Evolutionary conservation across 2,329 filamentous ascomycete genomes (phyloP), one percentile per base, ranked within the genome.

Genomic region (Epichloe typhina): DNA sequence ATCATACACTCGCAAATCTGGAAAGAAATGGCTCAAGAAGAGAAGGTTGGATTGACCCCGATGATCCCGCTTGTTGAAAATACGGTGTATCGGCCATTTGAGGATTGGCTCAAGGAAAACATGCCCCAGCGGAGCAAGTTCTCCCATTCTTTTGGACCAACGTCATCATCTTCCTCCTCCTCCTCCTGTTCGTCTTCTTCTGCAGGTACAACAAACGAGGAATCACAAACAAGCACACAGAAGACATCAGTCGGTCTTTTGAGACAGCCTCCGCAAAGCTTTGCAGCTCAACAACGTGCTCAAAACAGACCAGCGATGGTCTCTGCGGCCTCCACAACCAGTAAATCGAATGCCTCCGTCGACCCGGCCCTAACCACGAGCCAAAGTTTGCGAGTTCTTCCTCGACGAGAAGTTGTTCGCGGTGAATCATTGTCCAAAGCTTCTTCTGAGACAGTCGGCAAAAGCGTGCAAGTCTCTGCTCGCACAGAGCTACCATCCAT

Each of bases 11-110:
- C 74, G 41, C 75, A 77, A 48, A 77, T 78, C 1, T 84, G 81
- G 74, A 77, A 79, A 58, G 81, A 84, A 60, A 79, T 83, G 64
- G 79, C 79, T 0, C 73, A 79, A n/a, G 81, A 84, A 63, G 81
- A 84, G 61, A 79, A 83, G 63, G 76, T 77, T 40, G 79, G 80
- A 1, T 66, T 84, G 50, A 84, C 80, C 0, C 81, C 80, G 0
- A 69, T 72, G 55, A 82, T 84, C 52, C 81, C 81, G 2, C 67
- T 84, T 21, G 73, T 75, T 2, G 75, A 80, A 51, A 74, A 77
- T 41, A 69, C 83, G 47, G 80, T 84, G 12, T 84, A 84, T 60
- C 70, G 79, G 21, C 80, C 80, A 1, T 84, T 80, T 54, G 77
- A 82, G 49, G 78, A 81, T 53, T 76, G 78, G 64, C 64, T 77